These are phyloP conservation scores for Pulveroboletus sp. DNA, from an alignment of 768 basidiomycete genomes.

Conservation along the genomic window DNA sequence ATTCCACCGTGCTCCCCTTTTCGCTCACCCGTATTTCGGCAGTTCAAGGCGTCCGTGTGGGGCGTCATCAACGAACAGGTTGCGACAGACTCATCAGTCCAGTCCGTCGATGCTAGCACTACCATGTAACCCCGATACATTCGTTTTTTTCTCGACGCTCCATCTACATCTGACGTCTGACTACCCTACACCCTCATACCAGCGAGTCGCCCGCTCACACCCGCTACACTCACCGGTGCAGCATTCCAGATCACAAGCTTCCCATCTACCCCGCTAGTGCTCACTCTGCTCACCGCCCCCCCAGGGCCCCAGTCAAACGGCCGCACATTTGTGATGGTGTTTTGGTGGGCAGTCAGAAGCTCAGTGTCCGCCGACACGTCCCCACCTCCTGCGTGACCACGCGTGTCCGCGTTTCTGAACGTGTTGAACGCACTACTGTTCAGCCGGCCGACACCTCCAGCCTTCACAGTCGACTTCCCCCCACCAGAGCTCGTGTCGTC, in stretches of 20 bases:
- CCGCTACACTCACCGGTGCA: constrained; percentile 44
- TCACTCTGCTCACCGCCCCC: constrained; percentile 67
- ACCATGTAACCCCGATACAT: constrained; percentile 8
- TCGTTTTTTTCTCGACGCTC: not conserved
- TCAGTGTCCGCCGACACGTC: constrained; percentile 56
- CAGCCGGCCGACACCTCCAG: constrained; percentile 60
- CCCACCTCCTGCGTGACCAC: constrained; percentile 41
- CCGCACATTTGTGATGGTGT: constrained; percentile 91
- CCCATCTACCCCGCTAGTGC: constrained; percentile 92
- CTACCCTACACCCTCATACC: constrained; percentile 37
- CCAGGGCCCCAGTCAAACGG: constrained; percentile 55
- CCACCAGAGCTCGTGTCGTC: constrained; percentile 63
- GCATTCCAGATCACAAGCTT: constrained; percentile 88
- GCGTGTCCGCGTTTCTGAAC: constrained; percentile 87
- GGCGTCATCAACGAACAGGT: constrained; percentile 83
- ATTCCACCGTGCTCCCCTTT: not conserved
- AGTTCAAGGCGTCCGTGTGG: constrained; percentile 98
- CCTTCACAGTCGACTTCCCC: constrained; percentile 37
- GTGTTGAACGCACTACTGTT: constrained; percentile 93
- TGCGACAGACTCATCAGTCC: constrained; percentile 14
- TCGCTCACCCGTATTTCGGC: constrained; percentile 4
- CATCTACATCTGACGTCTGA: not conserved
- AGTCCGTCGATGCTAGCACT: constrained; percentile 16
- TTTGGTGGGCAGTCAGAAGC: constrained; percentile 90
- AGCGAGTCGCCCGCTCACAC: constrained; percentile 46